A percentile compares a stretch with the other conserved stretches of the same genome.
Evolutionary conservation across 805 yeast species (phyloP).

Genomic region (Candida golubevii): DNA sequence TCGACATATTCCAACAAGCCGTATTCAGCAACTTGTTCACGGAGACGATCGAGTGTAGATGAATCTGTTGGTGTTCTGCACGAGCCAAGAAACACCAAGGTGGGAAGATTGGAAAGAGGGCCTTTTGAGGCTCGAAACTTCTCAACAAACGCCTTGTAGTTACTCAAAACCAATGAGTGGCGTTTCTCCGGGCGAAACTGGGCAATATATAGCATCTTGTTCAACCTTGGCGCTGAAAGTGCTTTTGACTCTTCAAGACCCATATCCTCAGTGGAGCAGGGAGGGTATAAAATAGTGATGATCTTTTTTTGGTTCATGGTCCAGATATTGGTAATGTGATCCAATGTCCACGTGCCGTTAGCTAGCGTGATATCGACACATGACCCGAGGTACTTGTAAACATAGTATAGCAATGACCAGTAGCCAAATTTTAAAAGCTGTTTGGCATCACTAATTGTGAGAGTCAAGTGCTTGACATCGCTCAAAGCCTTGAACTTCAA

Average conservation of each 20-base stretch:
- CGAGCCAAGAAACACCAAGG: conserved; percentile 75
- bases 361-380: conserved; percentile 63
- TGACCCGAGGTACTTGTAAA: conserved; percentile 64
- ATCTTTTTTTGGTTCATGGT: conserved; percentile 30
- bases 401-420: conserved; percentile 64
- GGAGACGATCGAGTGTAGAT: conserved; percentile 48
- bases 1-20: conserved; percentile 35
- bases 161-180: conserved; percentile 62
- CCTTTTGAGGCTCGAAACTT: conserved; percentile 15
- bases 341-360: conserved; percentile 89
- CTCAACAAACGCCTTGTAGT: conserved; percentile 55
- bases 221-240: conserved; percentile 22
- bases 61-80: conserved; percentile 70
- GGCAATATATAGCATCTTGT: conserved; percentile 60
- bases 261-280: conserved; percentile 68
- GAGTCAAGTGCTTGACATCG: conserved; percentile 18
- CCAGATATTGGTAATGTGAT: conserved; percentile 73
- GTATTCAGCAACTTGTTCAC: conserved; percentile 32
- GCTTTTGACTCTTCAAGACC: conserved; percentile 9
- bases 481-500: conserved; percentile 30
- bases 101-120: conserved; percentile 37
- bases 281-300: conserved; percentile 70
- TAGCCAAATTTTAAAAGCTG: conserved; percentile 45
- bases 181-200: conserved; percentile 96
- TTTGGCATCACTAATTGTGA: conserved; percentile 25